Conservation (phyloP, 1,139 yeast genomes). For the Zygotorulaspora mrakii region DNA sequence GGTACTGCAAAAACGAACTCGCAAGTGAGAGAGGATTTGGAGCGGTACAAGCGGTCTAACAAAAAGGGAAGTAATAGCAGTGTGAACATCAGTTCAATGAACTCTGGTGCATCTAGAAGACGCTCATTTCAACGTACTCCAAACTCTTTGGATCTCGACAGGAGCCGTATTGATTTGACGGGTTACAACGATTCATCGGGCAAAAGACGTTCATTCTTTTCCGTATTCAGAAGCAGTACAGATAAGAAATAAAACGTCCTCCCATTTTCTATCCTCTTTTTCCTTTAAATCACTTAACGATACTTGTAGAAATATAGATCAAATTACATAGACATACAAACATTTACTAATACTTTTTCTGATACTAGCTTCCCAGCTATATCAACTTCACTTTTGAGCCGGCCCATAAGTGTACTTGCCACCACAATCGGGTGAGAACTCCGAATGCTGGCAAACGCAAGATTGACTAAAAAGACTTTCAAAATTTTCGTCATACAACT, state of each 20-base stretch:
- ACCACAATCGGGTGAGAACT: too few relatives aligned
- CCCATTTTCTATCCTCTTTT: too few relatives aligned
- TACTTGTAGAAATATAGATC: constrained; percentile 1
- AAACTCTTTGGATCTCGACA: constrained; percentile 32
- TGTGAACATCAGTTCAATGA: constrained; percentile 15
- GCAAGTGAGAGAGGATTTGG: constrained; percentile 18
- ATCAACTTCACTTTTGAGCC: background rate
- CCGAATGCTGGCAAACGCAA: too few relatives aligned
- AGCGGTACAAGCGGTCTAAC: constrained; percentile 16
- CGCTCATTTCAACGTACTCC: constrained; percentile 28
- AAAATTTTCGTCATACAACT: too few relatives aligned
- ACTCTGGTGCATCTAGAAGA: constrained; percentile 19
- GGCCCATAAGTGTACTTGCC: too few relatives aligned
- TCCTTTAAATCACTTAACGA: too few relatives aligned
- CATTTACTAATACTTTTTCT: background rate
- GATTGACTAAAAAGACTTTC: too few relatives aligned
- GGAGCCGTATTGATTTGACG: constrained; percentile 26
- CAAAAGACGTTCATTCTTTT: constrained; percentile 29
- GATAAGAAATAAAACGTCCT: constrained; percentile 17
- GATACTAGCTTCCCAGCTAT: background rate
- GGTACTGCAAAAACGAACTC: constrained; percentile 7
- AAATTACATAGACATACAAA: constrained; percentile 1
- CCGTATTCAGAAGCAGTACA: constrained; percentile 21
- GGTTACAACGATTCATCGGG: constrained; percentile 20
- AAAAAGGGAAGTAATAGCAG: constrained; percentile 20